These are phyloP conservation scores for Sindora glabra DNA, from an alignment of 306 rosid species.

Conservation along the genomic window DNA sequence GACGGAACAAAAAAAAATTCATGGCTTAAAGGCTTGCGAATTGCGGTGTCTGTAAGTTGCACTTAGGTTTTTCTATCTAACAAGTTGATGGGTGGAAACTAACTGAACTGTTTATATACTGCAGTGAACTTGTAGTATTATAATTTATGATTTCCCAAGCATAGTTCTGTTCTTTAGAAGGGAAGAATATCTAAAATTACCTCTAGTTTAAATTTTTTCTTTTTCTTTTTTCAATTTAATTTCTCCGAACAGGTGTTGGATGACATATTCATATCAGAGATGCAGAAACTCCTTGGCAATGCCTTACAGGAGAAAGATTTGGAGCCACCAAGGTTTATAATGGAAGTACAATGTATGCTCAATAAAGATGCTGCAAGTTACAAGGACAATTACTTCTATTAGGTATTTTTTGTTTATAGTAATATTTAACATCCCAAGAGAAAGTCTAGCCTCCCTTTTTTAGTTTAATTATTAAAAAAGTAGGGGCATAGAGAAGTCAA, in stretches of 20 bases:
- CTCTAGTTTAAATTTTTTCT: not conserved
- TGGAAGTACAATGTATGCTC: constrained; percentile 26
- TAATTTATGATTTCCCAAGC: no score
- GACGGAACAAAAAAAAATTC: constrained; percentile 10
- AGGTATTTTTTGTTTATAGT: not conserved
- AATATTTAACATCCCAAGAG: no score
- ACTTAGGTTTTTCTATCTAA: not conserved
- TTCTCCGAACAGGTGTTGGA: constrained; percentile 17
- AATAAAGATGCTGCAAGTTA: not conserved
- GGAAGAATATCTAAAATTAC: not conserved
- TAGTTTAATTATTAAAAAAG: no score
- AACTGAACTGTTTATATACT: no score
- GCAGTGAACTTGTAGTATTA: no score
- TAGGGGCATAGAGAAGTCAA: no score
- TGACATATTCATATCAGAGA: constrained; percentile 26
- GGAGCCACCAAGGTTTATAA: constrained; percentile 14
- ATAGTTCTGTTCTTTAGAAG: not conserved
- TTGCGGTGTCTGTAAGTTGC: constrained; percentile 22
- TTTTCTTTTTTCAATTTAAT: not conserved
- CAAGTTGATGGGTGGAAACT: no score
- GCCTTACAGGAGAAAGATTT: constrained; percentile 7
- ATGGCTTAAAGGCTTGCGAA: constrained; percentile 21
- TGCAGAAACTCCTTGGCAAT: constrained; percentile 23
- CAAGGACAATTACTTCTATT: not conserved
- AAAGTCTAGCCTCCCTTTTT: no score